Percentiles rank a stretch among this genome's conserved stretches.
Evolutionary conservation across 2,329 filamentous ascomycete genomes (phyloP).

Genomic region (Aureobasidium sp.): DNA sequence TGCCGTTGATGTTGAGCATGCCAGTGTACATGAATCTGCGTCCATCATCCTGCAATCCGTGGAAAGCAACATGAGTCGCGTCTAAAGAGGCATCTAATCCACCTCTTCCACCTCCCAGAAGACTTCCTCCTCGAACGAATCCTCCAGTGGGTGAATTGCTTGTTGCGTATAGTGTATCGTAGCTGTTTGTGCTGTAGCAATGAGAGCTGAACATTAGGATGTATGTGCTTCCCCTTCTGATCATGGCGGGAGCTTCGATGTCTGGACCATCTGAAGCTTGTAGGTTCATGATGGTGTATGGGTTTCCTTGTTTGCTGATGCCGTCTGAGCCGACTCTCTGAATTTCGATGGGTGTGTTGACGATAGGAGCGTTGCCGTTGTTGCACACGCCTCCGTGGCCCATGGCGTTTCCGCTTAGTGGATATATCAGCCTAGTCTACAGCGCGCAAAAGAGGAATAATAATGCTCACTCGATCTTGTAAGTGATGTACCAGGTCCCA

Average conservation of each 20-base stretch:
- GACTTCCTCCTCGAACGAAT: conserved; percentile 13
- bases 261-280: conserved; percentile 20
- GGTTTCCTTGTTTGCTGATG: conserved; percentile 17
- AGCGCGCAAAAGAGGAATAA: too few species aligned
- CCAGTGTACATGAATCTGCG: conserved; percentile 16
- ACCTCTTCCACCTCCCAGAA: conserved; percentile 15
- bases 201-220: conserved; percentile 23
- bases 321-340: conserved; percentile 21
- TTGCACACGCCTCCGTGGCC: conserved; percentile 21
- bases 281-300: conserved; percentile 17
- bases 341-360: conserved; percentile 20
- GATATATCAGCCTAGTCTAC: too few species aligned
- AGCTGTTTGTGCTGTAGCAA: conserved; percentile 21
- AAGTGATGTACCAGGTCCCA: conserved; percentile 19
- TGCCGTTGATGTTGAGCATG: conserved; percentile 1
- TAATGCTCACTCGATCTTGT: conserved; percentile 19
- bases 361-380: conserved; percentile 15
- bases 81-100: conserved; percentile 15
- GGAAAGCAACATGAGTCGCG: conserved; percentile 17
- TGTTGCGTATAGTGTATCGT: conserved; percentile 20
- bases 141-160: conserved; percentile 9
- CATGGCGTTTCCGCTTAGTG: conserved; percentile 16
- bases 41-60: conserved; percentile 17
- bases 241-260: conserved; percentile 21
- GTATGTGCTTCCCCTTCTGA: conserved; percentile 19